Evolutionary conservation across 2,329 filamentous ascomycete genomes (phyloP), one percentile per base, ranked within the genome.

Genomic region (Aureobasidium vineae): DNA sequence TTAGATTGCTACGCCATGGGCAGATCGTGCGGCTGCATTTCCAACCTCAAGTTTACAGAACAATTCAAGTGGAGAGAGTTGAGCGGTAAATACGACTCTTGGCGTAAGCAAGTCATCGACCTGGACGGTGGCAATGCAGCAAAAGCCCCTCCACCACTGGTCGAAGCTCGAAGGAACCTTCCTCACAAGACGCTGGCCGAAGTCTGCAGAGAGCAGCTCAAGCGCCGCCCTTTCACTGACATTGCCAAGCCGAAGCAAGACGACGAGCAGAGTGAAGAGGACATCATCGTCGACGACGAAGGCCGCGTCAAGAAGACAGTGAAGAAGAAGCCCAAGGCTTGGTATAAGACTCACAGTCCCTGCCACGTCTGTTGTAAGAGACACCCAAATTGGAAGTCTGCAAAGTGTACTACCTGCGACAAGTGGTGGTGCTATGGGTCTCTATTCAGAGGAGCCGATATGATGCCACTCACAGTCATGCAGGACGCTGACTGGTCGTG

Each of bases 1-100:
- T 93, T 99, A 90, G 95, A 99, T 71, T 99, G 95, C 75, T 99
- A 96, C 74, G 90, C 88, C n/a, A 96, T 98, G 90, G 95, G 95
- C 26, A 87, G 95, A 61, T 97, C 93, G 53, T 99, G 95, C 75
- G 86, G 86, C 3, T 99, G 95, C 73, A 85, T 96, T 60, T 96
- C 93, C 3, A 88, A 87, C 13, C 84, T 97, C 13, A 87, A 86
- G 68, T 99, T 94, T 93, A 92, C 91, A 60, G 93, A 99, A 75
- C 95, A 98, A 75, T 97, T 93, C 84, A 81, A 85, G 15, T 98
- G 93, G 93, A 83, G 86, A 49, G 87, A 92, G 16, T 81, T 99
- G 13, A 82, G 87, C 0, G 82, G 87, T 60, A 89, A 90, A 67
- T 92, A 98, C 75, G 93, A 97, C 69, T 79, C 80, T 2, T 99